Evolutionary conservation across 352 stramenopile genomes (phyloP).

Genomic region (Peronospora belbahrii): DNA sequence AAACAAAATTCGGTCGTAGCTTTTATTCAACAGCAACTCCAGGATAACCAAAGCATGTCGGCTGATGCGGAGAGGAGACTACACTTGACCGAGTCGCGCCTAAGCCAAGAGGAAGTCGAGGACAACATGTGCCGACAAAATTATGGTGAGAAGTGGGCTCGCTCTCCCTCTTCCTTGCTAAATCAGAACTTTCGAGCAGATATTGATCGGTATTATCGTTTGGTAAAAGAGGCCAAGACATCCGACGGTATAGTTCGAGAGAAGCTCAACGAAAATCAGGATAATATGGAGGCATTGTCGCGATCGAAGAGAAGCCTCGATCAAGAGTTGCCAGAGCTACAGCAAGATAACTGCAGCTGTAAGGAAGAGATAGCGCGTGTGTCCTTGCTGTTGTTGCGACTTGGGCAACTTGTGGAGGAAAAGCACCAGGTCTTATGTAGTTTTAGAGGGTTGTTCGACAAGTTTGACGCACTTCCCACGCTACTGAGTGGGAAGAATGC

Average conservation of each 20-base stretch:
- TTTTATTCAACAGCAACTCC: constrained; percentile 42
- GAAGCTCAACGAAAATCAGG: constrained; percentile 33
- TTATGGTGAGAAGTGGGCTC: constrained; percentile 54
- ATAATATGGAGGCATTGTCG: constrained; percentile 32
- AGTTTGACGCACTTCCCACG: constrained; percentile 49
- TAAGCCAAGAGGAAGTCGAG: constrained; percentile 55
- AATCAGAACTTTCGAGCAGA: constrained; percentile 55
- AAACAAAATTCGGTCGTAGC: constrained; percentile 25
- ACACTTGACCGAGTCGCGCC: constrained; percentile 37
- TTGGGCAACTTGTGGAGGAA: constrained; percentile 48
- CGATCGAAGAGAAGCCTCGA: constrained; percentile 50
- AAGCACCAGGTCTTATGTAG: constrained; percentile 50
- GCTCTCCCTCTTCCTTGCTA: constrained; percentile 41
- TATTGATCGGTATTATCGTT: constrained; percentile 63
- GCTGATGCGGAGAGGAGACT: constrained; percentile 54
- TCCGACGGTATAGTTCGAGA: constrained; percentile 55
- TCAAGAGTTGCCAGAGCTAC: constrained; percentile 38
- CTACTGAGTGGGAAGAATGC: constrained; percentile 30
- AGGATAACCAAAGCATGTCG: constrained; percentile 44
- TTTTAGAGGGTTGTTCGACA: constrained; percentile 46
- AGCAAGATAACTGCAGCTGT: constrained; percentile 46
- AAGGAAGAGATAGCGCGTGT: constrained; percentile 42
- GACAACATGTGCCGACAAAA: constrained; percentile 64
- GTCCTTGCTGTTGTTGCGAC: constrained; percentile 42
- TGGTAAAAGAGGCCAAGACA: constrained; percentile 63